These are phyloP conservation scores for Paecilomyces fulvus DNA, from an alignment of 2,329 filamentous ascomycete genomes.

Conservation along the genomic window DNA sequence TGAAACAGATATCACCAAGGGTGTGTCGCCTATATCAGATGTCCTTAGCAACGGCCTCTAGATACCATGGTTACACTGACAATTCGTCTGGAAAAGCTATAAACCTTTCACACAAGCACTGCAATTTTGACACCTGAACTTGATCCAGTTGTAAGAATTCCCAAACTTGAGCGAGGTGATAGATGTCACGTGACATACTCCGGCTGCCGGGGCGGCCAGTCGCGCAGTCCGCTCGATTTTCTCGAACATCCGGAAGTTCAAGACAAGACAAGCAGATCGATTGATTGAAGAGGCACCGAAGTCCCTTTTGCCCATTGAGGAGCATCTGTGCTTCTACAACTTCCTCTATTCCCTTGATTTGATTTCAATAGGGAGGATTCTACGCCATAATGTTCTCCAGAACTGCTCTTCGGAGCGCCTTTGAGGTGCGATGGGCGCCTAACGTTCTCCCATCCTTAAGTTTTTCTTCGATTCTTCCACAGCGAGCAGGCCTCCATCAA, in stretches of 20 bases:
- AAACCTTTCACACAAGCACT: background rate
- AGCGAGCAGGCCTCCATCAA: conserved; percentile 37
- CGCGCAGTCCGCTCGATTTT: conserved; percentile 24
- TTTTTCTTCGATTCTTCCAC: conserved; percentile 16
- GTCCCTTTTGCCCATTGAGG: conserved; percentile 4
- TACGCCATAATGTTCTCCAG: conserved; percentile 28
- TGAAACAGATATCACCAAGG: background rate
- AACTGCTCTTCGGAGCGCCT: conserved; percentile 21
- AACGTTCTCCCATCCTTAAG: conserved; percentile 4
- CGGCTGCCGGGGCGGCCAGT: conserved; percentile 19
- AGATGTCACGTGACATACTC: conserved; percentile 19
- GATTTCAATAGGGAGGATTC: conserved; percentile 4
- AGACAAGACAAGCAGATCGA: conserved; percentile 3
- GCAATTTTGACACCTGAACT: too few relatives aligned
- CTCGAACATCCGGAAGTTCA: conserved; percentile 12
- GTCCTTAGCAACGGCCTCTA: too few relatives aligned
- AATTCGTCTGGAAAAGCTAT: background rate
- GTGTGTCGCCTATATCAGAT: background rate
- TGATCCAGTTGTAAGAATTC: background rate
- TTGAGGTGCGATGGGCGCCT: conserved; percentile 16
- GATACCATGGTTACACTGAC: background rate
- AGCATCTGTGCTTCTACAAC: conserved; percentile 6
- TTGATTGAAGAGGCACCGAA: background rate
- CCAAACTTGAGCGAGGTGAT: background rate
- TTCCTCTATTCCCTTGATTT: conserved; percentile 4